Conservation (phyloP, 495 filamentous ascomycete species). For the Podospora tetraspora region DNA sequence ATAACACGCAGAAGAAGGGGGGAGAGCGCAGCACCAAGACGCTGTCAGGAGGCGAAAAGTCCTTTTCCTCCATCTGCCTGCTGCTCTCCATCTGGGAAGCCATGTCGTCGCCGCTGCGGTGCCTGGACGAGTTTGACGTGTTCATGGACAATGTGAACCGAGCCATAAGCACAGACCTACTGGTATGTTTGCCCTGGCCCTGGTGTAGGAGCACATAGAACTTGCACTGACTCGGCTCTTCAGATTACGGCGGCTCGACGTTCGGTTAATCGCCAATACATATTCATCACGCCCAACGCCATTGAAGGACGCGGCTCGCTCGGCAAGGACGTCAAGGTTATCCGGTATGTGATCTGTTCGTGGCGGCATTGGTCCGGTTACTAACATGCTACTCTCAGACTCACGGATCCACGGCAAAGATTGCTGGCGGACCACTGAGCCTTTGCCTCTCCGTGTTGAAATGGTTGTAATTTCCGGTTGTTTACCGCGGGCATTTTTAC, state of each 20-base stretch:
- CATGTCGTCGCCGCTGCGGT: slow-evolving; percentile 91
- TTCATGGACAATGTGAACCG: slow-evolving; percentile 99
- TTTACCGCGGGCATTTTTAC: neutral
- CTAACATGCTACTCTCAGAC: slow-evolving; percentile 28
- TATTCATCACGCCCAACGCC: slow-evolving; percentile 91
- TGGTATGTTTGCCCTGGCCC: slow-evolving; percentile 51
- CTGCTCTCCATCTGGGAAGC: slow-evolving; percentile 93
- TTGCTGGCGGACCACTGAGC: slow-evolving; percentile 36
- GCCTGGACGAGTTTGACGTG: slow-evolving; percentile 97
- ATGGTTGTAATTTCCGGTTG: neutral
- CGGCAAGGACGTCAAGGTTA: slow-evolving; percentile 74
- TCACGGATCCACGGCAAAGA: slow-evolving; percentile 56
- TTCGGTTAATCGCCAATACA: slow-evolving; percentile 85
- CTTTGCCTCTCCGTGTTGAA: neutral
- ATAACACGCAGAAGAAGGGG: slow-evolving; percentile 60
- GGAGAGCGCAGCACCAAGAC: slow-evolving; percentile 80
- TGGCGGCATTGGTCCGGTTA: neutral
- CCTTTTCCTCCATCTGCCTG: slow-evolving; percentile 93
- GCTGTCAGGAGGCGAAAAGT: slow-evolving; percentile 92
- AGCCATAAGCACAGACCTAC: slow-evolving; percentile 89
- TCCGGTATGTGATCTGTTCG: slow-evolving; percentile 53
- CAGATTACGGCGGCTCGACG: slow-evolving; percentile 78
- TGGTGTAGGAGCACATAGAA: neutral
- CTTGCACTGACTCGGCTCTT: neutral
- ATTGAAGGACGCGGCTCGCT: slow-evolving; percentile 65